Evolutionary conservation across 495 filamentous ascomycete species (phyloP).

Genomic region (Aspergillus sparsus): DNA sequence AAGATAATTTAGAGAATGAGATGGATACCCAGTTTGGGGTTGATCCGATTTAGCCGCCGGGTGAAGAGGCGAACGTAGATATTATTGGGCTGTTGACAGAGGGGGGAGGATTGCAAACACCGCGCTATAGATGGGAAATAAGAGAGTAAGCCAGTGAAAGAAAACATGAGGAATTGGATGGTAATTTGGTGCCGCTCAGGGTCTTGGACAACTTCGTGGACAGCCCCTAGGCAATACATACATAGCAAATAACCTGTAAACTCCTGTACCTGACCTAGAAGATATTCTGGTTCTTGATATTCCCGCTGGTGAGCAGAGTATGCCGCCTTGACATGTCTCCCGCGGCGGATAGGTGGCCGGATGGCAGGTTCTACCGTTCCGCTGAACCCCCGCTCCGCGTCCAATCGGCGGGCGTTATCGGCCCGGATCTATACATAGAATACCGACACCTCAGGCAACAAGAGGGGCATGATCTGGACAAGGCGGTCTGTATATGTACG

Average conservation of each 20-base stretch:
- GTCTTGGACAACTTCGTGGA: neutral
- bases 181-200: no score
- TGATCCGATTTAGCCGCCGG: constrained; percentile 1
- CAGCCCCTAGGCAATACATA: neutral
- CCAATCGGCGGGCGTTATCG: constrained; percentile 20
- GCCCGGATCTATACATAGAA: constrained; percentile 12
- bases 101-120: neutral
- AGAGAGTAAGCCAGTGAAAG: constrained; percentile 3
- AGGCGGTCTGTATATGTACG: constrained; percentile 16
- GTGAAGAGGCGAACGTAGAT: neutral
- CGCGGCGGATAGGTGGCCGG: constrained; percentile 19
- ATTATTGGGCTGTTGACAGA: neutral
- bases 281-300: constrained; percentile 19
- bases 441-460: constrained; percentile 8
- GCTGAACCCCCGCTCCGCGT: constrained; percentile 18
- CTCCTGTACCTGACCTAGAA: constrained; percentile 3
- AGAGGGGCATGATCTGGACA: constrained; percentile 7
- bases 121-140: neutral
- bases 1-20: neutral
- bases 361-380: constrained; percentile 21
- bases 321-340: constrained; percentile 11
- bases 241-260: neutral
- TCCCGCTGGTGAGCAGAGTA: constrained; percentile 18
- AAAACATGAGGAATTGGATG: constrained; percentile 8
- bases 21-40: neutral